A percentile compares a stretch with the other conserved stretches of the same genome.
phyloP scores from a whole-genome alignment of 1,139 yeast species.

The Nakaseomyces nivariensis region DNA sequence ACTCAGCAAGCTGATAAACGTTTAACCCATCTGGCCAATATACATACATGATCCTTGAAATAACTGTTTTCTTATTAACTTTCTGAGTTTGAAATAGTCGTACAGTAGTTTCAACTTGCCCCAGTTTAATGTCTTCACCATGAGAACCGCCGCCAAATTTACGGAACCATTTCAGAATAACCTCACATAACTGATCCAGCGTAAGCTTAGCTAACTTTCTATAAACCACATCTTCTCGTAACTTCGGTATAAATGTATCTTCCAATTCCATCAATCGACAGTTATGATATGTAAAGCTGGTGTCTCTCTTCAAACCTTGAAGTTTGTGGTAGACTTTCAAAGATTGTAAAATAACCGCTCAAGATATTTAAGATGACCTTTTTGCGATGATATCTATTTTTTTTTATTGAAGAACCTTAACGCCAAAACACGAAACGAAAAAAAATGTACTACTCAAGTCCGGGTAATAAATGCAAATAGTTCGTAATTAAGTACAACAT shows the following conservation, averaged over 20 bases:
- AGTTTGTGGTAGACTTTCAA: too few species aligned
- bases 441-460: too few species aligned
- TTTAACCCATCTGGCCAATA: constrained; percentile 60
- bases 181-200: constrained; percentile 2
- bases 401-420: too few species aligned
- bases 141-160: constrained; percentile 10
- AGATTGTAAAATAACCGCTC: too few species aligned
- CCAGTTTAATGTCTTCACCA: constrained; percentile 9
- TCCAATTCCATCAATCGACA: not conserved
- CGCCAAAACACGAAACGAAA: too few species aligned
- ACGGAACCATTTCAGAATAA: constrained; percentile 5
- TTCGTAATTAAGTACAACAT: too few species aligned
- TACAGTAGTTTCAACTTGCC: constrained; percentile 16
- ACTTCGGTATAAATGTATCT: not conserved
- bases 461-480: too few species aligned
- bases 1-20: constrained; percentile 58
- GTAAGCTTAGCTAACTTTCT: not conserved
- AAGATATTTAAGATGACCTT: too few species aligned
- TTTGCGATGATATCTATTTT: too few species aligned
- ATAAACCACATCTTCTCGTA: not conserved
- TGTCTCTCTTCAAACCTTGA: too few species aligned
- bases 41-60: constrained; percentile 36
- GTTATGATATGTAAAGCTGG: too few species aligned
- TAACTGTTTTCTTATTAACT: constrained; percentile 6
- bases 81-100: constrained; percentile 15